Evolutionary conservation across 2,329 filamentous ascomycete species (phyloP).

Genomic region (Thermothelomyces thermophilus): DNA sequence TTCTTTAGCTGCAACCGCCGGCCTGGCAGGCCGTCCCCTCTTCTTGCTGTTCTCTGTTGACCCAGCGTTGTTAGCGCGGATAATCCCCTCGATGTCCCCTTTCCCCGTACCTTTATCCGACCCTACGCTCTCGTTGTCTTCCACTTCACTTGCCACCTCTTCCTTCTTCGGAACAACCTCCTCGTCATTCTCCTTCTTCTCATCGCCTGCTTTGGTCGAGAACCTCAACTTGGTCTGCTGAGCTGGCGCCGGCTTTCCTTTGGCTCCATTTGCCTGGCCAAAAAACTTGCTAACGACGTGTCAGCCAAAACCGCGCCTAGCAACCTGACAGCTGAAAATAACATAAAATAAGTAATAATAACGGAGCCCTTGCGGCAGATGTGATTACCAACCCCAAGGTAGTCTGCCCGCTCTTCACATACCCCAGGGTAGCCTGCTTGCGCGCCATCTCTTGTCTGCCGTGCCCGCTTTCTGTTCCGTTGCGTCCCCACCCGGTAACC

Average conservation of each 20-base stretch:
- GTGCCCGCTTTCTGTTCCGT: neutral
- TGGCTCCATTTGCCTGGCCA: conserved; percentile 54
- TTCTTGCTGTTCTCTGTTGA: conserved; percentile 34
- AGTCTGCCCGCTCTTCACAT: conserved; percentile 68
- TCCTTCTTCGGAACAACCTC: neutral
- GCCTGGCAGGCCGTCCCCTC: conserved; percentile 33
- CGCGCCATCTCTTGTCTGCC: conserved; percentile 34
- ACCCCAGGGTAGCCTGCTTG: conserved; percentile 83
- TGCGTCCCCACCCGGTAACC: neutral
- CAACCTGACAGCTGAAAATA: neutral
- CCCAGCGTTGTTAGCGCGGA: neutral
- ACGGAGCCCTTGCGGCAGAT: neutral
- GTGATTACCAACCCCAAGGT: conserved; percentile 59
- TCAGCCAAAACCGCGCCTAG: conserved; percentile 13
- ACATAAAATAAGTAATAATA: neutral
- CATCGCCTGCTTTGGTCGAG: conserved; percentile 45
- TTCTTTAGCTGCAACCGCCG: conserved; percentile 23
- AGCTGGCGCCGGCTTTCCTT: conserved; percentile 48
- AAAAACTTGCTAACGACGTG: conserved; percentile 72
- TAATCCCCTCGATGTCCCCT: neutral
- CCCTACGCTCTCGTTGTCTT: conserved; percentile 18
- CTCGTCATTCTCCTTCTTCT: conserved; percentile 27
- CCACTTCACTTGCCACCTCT: conserved; percentile 3
- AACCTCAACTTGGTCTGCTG: conserved; percentile 79
- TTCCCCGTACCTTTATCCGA: conserved; percentile 29